Percentiles rank a stretch among this genome's conserved stretches.
phyloP scores from a whole-genome alignment of 75 land plant genomes.

The Cunninghamia lanceolata region DNA sequence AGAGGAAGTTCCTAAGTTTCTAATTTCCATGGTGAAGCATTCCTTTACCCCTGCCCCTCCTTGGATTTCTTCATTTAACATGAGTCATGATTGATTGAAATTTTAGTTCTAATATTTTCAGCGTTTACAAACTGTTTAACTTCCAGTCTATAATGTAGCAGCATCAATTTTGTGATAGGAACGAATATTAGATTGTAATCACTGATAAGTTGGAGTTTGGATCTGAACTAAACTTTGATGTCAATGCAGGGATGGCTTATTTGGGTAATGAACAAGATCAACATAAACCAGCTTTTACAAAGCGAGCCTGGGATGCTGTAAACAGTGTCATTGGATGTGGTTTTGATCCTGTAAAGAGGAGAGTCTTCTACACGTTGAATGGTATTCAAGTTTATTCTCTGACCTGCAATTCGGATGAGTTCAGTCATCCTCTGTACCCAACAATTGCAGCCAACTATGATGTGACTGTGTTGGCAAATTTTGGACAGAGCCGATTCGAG shows the following conservation, averaged over 20 bases:
- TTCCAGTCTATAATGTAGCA: neutral
- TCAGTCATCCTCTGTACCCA: slow-evolving; percentile 60
- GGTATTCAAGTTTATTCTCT: slow-evolving; percentile 46
- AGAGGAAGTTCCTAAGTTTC: neutral
- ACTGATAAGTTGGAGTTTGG: neutral
- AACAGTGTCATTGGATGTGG: slow-evolving; percentile 83
- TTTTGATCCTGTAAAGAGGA: slow-evolving; percentile 58
- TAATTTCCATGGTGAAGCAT: neutral
- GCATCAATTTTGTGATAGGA: neutral
- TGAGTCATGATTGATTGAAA: neutral
- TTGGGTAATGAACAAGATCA: neutral
- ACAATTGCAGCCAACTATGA: slow-evolving; percentile 60
- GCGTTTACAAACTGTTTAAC: neutral
- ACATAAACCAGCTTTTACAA: neutral
- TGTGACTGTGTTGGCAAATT: slow-evolving; percentile 50
- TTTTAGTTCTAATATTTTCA: neutral
- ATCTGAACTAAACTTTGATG: neutral
- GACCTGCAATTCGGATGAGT: slow-evolving; percentile 44
- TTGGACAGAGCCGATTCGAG: slow-evolving; percentile 62
- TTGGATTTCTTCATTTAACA: neutral
- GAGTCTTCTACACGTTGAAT: slow-evolving; percentile 77
- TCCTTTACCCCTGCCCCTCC: neutral
- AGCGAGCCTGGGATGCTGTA: slow-evolving; percentile 36
- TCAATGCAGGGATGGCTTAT: neutral
- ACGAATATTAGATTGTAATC: neutral